Conservation (phyloP, 2,329 filamentous ascomycete species). For the Diaporthe capsici region DNA sequence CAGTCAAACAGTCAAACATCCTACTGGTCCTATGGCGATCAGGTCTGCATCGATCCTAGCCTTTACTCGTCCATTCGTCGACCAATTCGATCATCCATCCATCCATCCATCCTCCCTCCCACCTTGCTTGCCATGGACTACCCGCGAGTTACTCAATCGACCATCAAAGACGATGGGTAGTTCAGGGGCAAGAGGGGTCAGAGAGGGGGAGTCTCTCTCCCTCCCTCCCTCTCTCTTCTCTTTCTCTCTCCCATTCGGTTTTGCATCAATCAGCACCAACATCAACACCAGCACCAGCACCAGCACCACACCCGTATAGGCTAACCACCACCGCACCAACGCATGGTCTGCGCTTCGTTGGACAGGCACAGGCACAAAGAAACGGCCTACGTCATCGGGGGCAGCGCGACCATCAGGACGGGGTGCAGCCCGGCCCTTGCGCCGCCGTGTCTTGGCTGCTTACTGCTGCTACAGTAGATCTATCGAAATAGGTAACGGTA, state of each 20-base stretch:
- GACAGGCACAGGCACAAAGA: conserved; percentile 33
- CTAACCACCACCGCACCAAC: background rate
- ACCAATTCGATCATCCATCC: background rate
- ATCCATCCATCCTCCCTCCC: background rate
- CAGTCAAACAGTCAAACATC: background rate
- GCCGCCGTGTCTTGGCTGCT: conserved; percentile 4
- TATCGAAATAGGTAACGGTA: background rate
- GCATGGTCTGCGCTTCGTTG: background rate
- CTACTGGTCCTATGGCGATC: background rate
- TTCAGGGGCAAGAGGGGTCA: background rate
- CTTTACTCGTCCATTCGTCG: background rate
- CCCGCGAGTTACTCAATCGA: background rate
- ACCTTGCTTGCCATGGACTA: background rate
- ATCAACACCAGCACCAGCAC: conserved; percentile 9
- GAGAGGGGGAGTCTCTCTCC: no score
- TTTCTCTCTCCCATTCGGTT: background rate
- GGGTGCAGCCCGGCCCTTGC: background rate
- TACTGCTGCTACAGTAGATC: background rate
- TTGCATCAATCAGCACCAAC: background rate
- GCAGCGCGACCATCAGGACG: background rate
- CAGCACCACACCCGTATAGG: conserved; percentile 11
- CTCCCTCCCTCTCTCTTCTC: background rate
- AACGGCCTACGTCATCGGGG: conserved; percentile 15
- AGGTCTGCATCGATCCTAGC: conserved; percentile 15
- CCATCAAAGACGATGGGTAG: background rate